Conservation (phyloP, 192 early-diverging fungal species). For the Coemansia sp. region DNA sequence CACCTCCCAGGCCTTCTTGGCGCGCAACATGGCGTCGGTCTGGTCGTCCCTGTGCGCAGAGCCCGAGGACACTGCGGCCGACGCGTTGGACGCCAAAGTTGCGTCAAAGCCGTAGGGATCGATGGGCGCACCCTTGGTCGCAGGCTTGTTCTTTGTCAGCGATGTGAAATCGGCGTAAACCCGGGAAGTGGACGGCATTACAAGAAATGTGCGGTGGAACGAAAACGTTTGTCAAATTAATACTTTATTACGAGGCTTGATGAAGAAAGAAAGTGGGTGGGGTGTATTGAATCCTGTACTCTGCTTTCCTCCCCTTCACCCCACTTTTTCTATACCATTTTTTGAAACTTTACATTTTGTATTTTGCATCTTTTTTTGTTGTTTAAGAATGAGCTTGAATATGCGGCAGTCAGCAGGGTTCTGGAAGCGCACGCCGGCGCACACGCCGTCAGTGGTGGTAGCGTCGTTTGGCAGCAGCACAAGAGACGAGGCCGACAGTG, state of each 20-base stretch:
- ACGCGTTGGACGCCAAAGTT: constrained; percentile 10
- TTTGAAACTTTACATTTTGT: background rate
- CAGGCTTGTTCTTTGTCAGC: constrained; percentile 18
- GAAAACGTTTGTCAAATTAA: too few relatives aligned
- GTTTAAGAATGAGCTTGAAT: constrained; percentile 20
- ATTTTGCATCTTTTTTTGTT: background rate
- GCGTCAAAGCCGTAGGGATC: constrained; percentile 40
- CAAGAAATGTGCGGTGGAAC: background rate
- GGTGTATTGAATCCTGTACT: too few relatives aligned
- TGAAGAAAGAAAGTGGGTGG: too few relatives aligned
- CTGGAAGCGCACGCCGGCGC: constrained; percentile 39
- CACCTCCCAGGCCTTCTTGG: constrained; percentile 96
- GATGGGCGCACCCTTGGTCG: constrained; percentile 1
- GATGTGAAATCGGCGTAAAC: constrained; percentile 44
- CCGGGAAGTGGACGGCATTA: constrained; percentile 10
- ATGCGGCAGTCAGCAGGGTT: constrained; percentile 19
- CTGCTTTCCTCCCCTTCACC: background rate
- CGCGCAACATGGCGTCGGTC: constrained; percentile 33
- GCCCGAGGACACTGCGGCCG: background rate
- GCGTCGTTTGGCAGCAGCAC: constrained; percentile 7
- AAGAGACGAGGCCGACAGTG: background rate
- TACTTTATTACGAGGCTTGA: too few relatives aligned
- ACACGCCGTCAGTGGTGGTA: constrained; percentile 25
- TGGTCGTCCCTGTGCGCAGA: constrained; percentile 14
- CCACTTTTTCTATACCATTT: background rate